A percentile compares a stretch with the other conserved stretches of the same genome.
These are phyloP conservation scores for Lactarius indigo DNA, from an alignment of 768 basidiomycete species.

Conservation along the genomic window DNA sequence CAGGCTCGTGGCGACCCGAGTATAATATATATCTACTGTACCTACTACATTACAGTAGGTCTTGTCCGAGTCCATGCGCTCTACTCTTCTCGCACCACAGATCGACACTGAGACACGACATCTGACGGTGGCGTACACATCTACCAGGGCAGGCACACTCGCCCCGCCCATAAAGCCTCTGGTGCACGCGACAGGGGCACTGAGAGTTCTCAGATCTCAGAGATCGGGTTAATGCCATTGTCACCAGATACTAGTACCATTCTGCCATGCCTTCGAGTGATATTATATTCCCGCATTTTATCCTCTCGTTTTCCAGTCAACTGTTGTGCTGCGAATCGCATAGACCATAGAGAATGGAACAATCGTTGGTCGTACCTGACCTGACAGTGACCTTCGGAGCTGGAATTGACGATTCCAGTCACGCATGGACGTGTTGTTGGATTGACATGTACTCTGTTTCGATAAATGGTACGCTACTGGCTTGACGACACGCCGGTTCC, in stretches of 20 bases:
- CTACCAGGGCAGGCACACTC: background rate
- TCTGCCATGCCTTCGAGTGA: background rate
- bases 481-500: background rate
- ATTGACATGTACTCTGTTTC: background rate
- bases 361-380: background rate
- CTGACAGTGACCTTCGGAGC: background rate
- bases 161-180: background rate
- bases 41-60: no score
- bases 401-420: background rate
- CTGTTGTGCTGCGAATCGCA: background rate
- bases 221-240: background rate
- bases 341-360: background rate
- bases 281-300: background rate
- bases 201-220: background rate
- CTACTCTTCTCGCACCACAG: background rate
- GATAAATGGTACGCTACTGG: background rate
- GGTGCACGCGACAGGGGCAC: background rate
- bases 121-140: background rate
- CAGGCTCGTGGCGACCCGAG: background rate
- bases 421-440: background rate
- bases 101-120: background rate
- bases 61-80: background rate
- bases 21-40: no score
- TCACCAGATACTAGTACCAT: background rate
- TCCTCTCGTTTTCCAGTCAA: background rate